phyloP scores from a whole-genome alignment of 2,329 filamentous ascomycete genomes.

The Fusarium buharicum region DNA sequence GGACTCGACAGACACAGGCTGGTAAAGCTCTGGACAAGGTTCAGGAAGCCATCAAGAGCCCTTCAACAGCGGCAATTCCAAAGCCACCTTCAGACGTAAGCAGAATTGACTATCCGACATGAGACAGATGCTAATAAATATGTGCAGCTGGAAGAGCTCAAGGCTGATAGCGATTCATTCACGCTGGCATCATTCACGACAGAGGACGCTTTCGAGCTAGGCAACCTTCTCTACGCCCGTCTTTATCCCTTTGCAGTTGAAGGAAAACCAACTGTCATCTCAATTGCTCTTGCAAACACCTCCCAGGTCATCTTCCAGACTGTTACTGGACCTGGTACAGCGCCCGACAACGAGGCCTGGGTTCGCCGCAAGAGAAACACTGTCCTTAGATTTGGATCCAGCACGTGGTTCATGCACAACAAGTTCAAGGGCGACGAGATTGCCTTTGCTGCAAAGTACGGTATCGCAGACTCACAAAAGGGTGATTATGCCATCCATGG shows the following conservation, averaged over 20 bases:
- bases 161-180: conserved; percentile 56
- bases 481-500: conserved; percentile 80
- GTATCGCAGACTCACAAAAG: conserved; percentile 65
- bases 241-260: conserved; percentile 61
- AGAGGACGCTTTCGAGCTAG: conserved; percentile 72
- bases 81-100: conserved; percentile 40
- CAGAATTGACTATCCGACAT: neutral
- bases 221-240: conserved; percentile 71
- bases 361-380: conserved; percentile 76
- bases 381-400: conserved; percentile 75
- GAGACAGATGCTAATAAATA: conserved; percentile 4
- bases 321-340: conserved; percentile 72
- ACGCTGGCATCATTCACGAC: conserved; percentile 66
- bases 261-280: conserved; percentile 64
- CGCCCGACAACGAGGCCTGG: conserved; percentile 78
- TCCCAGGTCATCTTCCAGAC: conserved; percentile 75
- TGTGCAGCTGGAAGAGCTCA: conserved; percentile 45
- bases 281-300: conserved; percentile 69
- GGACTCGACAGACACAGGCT: conserved; percentile 23
- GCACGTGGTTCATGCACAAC: conserved; percentile 76
- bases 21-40: conserved; percentile 37
- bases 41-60: conserved; percentile 32
- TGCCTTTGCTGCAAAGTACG: conserved; percentile 72
- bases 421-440: conserved; percentile 73
- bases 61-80: conserved; percentile 22